Conservation (phyloP, 2,329 filamentous ascomycete genomes). For the Fusarium paranaense region DNA sequence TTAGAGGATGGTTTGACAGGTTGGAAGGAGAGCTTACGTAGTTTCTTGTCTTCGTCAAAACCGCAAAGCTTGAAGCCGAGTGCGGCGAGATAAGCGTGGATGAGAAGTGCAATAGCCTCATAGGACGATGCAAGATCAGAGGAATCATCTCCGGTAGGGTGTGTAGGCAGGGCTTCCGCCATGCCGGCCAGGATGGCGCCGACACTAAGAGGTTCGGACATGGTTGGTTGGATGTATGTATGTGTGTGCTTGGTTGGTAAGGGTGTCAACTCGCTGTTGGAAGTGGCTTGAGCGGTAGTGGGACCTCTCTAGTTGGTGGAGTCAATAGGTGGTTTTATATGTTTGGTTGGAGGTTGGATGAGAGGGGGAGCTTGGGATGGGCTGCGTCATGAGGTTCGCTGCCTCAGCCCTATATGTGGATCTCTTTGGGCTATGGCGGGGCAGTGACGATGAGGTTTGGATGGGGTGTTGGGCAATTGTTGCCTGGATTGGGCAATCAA, state of each 20-base stretch:
- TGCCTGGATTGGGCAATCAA: background rate
- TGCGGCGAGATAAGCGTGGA: conserved; percentile 84
- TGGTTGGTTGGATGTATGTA: conserved; percentile 4
- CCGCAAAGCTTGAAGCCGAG: conserved; percentile 85
- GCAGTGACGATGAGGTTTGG: conserved; percentile 12
- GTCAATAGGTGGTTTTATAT: background rate
- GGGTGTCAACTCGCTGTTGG: background rate
- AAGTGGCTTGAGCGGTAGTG: conserved; percentile 4
- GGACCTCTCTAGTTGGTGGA: background rate
- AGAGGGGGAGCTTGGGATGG: background rate
- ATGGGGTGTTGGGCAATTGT: conserved; percentile 1
- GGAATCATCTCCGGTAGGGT: conserved; percentile 63
- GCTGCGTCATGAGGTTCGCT: conserved; percentile 41
- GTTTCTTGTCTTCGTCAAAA: conserved; percentile 83
- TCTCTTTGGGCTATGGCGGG: conserved; percentile 21
- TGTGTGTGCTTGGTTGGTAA: background rate
- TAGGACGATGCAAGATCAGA: conserved; percentile 77
- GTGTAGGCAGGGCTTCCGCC: conserved; percentile 70
- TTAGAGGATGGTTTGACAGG: background rate
- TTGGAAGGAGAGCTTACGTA: conserved; percentile 61
- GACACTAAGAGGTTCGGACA: conserved; percentile 45
- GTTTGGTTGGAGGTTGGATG: background rate
- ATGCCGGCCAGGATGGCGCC: conserved; percentile 64
- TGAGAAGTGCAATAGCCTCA: conserved; percentile 85
- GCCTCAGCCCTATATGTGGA: conserved; percentile 48